A percentile compares a stretch with the other conserved stretches of the same genome.
phyloP scores from a whole-genome alignment of 257 asterid species.

The Voacanga thouarsii region DNA sequence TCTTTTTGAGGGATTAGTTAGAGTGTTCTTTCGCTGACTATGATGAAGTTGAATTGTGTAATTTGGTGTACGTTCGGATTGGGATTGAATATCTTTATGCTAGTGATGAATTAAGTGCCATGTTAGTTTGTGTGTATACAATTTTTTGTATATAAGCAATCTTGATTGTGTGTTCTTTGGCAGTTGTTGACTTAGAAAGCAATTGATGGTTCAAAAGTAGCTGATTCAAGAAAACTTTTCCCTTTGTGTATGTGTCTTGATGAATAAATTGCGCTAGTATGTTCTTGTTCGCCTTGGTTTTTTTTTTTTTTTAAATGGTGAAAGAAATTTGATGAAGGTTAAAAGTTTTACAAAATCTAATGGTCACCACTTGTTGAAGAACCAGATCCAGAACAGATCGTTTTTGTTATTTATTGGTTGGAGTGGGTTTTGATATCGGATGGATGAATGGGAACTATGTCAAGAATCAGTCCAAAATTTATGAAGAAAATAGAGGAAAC shows the following conservation, averaged over 20 bases:
- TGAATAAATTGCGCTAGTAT: no score
- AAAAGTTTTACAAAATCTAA: not conserved
- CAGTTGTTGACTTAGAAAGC: conserved; percentile 11
- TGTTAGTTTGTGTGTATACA: not conserved
- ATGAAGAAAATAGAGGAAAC: no score
- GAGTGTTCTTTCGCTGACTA: not conserved
- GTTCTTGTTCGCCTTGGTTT: not conserved
- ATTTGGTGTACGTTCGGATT: not conserved
- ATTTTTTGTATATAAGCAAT: not conserved
- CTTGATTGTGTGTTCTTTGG: conserved; percentile 1
- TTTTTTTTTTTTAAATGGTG: not conserved
- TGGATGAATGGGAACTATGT: not conserved
- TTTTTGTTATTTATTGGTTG: not conserved
- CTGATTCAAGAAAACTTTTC: conserved; percentile 1
- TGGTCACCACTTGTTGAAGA: not conserved
- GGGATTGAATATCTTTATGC: not conserved
- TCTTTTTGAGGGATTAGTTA: not conserved
- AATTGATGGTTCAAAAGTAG: conserved; percentile 8
- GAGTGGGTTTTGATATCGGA: not conserved
- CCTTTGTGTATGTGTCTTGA: not conserved
- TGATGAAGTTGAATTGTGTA: not conserved
- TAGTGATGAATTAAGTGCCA: not conserved
- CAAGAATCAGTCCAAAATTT: no score
- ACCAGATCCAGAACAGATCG: not conserved
- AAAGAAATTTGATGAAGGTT: not conserved